phyloP scores from a whole-genome alignment of 176 grass and related monocot species.

The Oryza punctata region DNA sequence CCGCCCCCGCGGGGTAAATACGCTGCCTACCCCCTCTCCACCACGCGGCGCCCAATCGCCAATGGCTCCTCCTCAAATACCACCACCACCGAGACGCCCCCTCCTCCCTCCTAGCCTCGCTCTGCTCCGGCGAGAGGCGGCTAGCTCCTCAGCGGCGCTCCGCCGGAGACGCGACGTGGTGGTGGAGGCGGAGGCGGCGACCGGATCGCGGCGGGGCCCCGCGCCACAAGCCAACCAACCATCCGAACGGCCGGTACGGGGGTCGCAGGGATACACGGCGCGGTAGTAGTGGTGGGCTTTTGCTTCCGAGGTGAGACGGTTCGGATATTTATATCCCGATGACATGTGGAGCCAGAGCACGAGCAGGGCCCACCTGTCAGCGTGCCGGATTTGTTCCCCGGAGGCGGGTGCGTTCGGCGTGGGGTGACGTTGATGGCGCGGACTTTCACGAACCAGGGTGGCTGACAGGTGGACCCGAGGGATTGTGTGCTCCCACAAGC shows the following conservation, averaged over 20 bases:
- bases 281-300: conserved; percentile 23
- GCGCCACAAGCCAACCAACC: conserved; percentile 10
- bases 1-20: conserved; percentile 30
- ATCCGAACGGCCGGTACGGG: conserved; percentile 27
- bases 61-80: conserved; percentile 29
- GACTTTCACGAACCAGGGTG: not conserved
- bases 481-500: conserved; percentile 27
- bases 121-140: not conserved
- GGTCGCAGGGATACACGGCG: not conserved
- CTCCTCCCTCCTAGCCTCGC: not conserved
- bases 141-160: not conserved
- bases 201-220: conserved; percentile 40
- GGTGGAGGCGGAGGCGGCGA: not conserved
- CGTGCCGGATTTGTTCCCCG: not conserved
- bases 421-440: conserved; percentile 16
- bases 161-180: not conserved
- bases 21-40: not conserved
- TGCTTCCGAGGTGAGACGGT: not conserved
- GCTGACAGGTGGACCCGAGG: not conserved
- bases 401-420: conserved; percentile 24
- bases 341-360: not conserved
- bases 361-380: not conserved
- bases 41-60: conserved; percentile 15
- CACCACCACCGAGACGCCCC: not conserved
- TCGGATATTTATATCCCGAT: not conserved